Evolutionary conservation across 192 early-diverging fungal genomes (phyloP).

Genomic region (Backusella australiensis): DNA sequence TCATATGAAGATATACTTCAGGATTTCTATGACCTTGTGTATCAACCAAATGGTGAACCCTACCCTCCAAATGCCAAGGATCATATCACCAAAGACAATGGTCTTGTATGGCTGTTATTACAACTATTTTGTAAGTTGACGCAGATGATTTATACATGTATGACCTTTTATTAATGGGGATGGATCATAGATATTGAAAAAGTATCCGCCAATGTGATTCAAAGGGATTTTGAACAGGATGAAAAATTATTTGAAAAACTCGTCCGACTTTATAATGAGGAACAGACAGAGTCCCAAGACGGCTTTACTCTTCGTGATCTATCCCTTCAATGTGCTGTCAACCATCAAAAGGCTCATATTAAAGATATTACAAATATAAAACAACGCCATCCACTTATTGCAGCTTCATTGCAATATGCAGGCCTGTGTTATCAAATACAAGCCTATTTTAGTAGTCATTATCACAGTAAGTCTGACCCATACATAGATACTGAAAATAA

Average conservation of each 20-base stretch:
- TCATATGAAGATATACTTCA: conserved; percentile 55
- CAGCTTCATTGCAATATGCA: conserved; percentile 59
- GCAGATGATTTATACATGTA: too few relatives aligned
- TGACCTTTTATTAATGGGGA: too few relatives aligned
- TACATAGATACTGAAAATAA: background rate
- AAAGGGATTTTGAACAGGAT: conserved; percentile 64
- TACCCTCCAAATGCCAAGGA: conserved; percentile 36
- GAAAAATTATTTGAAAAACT: conserved; percentile 73
- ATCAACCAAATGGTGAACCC: conserved; percentile 48
- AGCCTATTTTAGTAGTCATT: conserved; percentile 45
- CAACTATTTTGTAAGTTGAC: conserved; percentile 56
- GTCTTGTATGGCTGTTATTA: conserved; percentile 68
- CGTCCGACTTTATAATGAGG: conserved; percentile 70
- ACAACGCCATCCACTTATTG: conserved; percentile 66
- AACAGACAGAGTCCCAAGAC: conserved; percentile 68
- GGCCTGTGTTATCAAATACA: conserved; percentile 53
- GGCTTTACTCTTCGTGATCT: conserved; percentile 75
- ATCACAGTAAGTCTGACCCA: conserved; percentile 41
- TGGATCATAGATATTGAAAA: conserved; percentile 56
- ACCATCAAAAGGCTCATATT: conserved; percentile 59
- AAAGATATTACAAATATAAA: conserved; percentile 67
- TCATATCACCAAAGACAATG: conserved; percentile 64
- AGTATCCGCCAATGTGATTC: conserved; percentile 53
- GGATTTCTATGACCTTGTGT: conserved; percentile 55
- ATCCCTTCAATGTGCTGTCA: conserved; percentile 70